A percentile compares a stretch with the other conserved stretches of the same genome.
These are phyloP conservation scores for Exserohilum rostratum DNA, from an alignment of 2,329 filamentous ascomycete species.

Conservation along the genomic window DNA sequence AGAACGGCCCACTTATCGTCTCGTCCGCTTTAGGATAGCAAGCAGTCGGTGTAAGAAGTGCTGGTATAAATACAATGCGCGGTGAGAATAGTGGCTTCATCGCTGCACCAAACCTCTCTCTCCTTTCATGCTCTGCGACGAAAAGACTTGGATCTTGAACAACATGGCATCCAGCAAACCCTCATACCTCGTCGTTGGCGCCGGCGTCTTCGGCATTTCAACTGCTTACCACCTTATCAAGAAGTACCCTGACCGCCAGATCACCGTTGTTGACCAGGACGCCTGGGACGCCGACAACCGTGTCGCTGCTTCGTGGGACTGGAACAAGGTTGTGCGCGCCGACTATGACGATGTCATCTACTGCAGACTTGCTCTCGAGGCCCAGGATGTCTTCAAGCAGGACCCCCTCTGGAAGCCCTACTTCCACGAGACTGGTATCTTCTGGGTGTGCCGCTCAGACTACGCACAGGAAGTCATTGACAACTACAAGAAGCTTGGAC, in stretches of 20 bases:
- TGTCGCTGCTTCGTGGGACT: constrained; percentile 71
- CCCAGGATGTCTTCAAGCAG: constrained; percentile 65
- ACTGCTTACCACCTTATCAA: constrained; percentile 49
- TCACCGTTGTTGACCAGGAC: constrained; percentile 51
- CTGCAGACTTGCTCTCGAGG: constrained; percentile 68
- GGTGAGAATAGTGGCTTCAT: constrained; percentile 8
- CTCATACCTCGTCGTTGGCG: constrained; percentile 45
- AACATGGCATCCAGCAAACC: constrained; percentile 38
- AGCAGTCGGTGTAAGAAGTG: constrained; percentile 12
- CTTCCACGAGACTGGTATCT: constrained; percentile 60
- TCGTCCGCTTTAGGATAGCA: constrained; percentile 10
- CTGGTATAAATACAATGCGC: constrained; percentile 26
- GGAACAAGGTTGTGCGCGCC: constrained; percentile 74
- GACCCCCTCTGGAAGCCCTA: constrained; percentile 63
- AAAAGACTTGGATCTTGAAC: constrained; percentile 21
- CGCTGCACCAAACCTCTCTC: constrained; percentile 13
- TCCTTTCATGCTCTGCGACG: constrained; percentile 19
- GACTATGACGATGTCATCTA: constrained; percentile 71
- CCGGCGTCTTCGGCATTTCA: constrained; percentile 47
- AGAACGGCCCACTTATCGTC: constrained; percentile 27
- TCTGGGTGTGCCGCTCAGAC: constrained; percentile 50
- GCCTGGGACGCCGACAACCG: constrained; percentile 40
- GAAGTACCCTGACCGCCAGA: constrained; percentile 49
- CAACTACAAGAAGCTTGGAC: constrained; percentile 58
- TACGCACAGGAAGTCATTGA: constrained; percentile 57